Evolutionary conservation across 83 land plant species (phyloP).

Genomic region (Thuja plicata): DNA sequence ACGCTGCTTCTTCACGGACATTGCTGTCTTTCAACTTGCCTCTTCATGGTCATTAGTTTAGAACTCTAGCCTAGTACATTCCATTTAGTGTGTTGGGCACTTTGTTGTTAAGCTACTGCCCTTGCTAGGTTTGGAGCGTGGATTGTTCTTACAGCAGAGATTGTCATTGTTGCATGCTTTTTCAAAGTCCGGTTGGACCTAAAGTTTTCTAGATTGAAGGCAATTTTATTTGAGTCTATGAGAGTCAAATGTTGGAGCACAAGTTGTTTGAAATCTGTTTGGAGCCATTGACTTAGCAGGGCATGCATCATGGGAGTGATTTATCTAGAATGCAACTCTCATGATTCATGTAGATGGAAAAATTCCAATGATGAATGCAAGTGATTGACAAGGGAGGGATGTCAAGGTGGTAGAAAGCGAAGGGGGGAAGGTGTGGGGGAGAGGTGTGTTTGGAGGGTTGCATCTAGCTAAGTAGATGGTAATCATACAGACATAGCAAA

Average conservation of each 20-base stretch:
- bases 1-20: too few species aligned
- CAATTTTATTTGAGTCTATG: neutral
- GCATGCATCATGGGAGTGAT: neutral
- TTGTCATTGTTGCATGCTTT: neutral
- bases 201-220: neutral
- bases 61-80: neutral
- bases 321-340: neutral
- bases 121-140: neutral
- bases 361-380: too few species aligned
- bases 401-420: too few species aligned
- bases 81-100: neutral
- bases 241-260: neutral
- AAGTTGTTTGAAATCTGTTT: neutral
- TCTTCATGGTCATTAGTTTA: neutral
- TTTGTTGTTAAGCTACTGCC: neutral
- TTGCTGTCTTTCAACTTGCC: too few species aligned
- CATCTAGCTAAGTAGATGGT: too few species aligned
- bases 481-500: too few species aligned
- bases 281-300: neutral
- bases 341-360: neutral
- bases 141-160: neutral
- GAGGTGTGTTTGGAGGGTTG: too few species aligned
- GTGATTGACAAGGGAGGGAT: too few species aligned
- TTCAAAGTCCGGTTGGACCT: neutral
- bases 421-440: too few species aligned